Percentiles rank a stretch among this genome's conserved stretches.
phyloP scores from a whole-genome alignment of 2,329 filamentous ascomycete genomes.

The Botrytis galanthina region DNA sequence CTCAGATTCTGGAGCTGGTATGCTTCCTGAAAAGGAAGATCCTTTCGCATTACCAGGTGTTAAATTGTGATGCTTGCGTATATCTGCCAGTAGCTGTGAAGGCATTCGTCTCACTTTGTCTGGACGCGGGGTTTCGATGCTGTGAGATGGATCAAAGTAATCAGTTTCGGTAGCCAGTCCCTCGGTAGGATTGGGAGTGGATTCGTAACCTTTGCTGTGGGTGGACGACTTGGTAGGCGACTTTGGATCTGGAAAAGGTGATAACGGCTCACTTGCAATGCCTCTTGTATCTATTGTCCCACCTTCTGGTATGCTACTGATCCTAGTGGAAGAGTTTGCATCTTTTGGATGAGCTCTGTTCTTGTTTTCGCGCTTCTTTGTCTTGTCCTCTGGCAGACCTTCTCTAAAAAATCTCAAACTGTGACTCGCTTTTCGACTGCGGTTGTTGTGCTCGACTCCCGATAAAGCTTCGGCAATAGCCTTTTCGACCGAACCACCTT shows the following conservation, averaged over 20 bases:
- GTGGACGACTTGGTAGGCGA: background rate
- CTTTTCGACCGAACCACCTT: slow-evolving; percentile 62
- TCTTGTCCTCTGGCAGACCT: slow-evolving; percentile 58
- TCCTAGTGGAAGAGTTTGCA: slow-evolving; percentile 15
- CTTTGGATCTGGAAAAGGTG: slow-evolving; percentile 21
- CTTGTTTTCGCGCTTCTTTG: slow-evolving; percentile 50
- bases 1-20: slow-evolving; percentile 36
- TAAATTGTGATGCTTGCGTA: slow-evolving; percentile 37
- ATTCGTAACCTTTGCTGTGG: background rate
- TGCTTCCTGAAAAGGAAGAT: slow-evolving; percentile 38
- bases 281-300: slow-evolving; percentile 9
- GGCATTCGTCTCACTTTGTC: slow-evolving; percentile 33
- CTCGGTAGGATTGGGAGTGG: slow-evolving; percentile 23
- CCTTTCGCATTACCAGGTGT: slow-evolving; percentile 35
- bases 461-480: slow-evolving; percentile 62
- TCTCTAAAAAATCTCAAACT: slow-evolving; percentile 67
- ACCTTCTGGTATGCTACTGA: slow-evolving; percentile 11
- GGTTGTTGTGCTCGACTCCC: slow-evolving; percentile 59
- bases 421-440: slow-evolving; percentile 67
- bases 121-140: slow-evolving; percentile 25
- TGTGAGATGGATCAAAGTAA: slow-evolving; percentile 32
- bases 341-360: slow-evolving; percentile 37
- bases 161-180: slow-evolving; percentile 30
- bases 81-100: slow-evolving; percentile 36
- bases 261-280: slow-evolving; percentile 17